A percentile compares a stretch with the other conserved stretches of the same genome.
These are phyloP conservation scores for Wickerhamiella sorbophila DNA, from an alignment of 805 yeast species.

Conservation along the genomic window DNA sequence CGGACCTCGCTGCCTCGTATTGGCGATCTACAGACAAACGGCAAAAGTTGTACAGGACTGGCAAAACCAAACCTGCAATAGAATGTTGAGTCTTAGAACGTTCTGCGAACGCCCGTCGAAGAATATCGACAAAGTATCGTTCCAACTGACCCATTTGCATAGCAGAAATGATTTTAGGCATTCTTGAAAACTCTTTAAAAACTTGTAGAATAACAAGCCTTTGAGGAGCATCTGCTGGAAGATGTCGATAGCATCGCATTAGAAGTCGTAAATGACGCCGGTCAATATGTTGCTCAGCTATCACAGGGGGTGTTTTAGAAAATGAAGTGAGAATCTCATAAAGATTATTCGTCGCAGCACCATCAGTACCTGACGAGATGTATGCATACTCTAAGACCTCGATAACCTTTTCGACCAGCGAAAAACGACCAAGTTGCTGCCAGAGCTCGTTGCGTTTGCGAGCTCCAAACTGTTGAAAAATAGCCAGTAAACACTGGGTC, in stretches of 20 bases:
- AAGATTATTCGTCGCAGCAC: slow-evolving; percentile 26
- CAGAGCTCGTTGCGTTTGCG: slow-evolving; percentile 16
- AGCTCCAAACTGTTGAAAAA: slow-evolving; percentile 16
- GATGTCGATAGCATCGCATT: slow-evolving; percentile 17
- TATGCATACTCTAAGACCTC: slow-evolving; percentile 4
- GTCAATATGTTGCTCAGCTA: slow-evolving; percentile 22
- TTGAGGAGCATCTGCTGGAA: slow-evolving; percentile 19
- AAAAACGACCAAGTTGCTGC: slow-evolving; percentile 14
- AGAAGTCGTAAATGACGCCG: slow-evolving; percentile 26
- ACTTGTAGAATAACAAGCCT: slow-evolving; percentile 33
- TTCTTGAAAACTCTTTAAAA: slow-evolving; percentile 23
- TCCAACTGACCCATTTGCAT: slow-evolving; percentile 28
- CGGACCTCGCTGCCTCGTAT: slow-evolving; percentile 32
- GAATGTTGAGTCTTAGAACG: slow-evolving; percentile 20
- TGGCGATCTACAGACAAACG: slow-evolving; percentile 34
- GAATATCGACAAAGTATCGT: slow-evolving; percentile 29
- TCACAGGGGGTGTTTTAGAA: slow-evolving; percentile 33
- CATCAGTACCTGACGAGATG: slow-evolving; percentile 17
- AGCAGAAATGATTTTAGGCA: slow-evolving; percentile 18
- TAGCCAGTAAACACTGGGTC: slow-evolving; percentile 6
- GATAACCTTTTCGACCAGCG: slow-evolving; percentile 9
- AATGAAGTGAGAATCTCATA: slow-evolving; percentile 26
- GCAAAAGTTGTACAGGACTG: slow-evolving; percentile 38
- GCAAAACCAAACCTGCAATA: slow-evolving; percentile 33
- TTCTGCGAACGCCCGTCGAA: slow-evolving; percentile 15